Evolutionary conservation across 345 rosid species (phyloP).

Genomic region (Gossypium turneri): DNA sequence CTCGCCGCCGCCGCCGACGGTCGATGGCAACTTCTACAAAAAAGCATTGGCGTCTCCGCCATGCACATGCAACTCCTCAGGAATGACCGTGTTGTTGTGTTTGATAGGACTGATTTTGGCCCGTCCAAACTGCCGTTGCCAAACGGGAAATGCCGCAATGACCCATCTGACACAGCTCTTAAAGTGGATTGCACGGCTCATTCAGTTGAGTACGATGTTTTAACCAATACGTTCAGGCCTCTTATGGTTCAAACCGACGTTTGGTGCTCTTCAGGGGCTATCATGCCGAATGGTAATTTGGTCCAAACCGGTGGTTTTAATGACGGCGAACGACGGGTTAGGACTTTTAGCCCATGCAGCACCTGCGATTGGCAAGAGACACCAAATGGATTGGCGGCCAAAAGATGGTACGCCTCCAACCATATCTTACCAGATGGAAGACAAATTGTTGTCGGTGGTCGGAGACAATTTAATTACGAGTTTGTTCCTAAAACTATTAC

Average conservation of each 20-base stretch:
- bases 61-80: slow-evolving; percentile 89
- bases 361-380: slow-evolving; percentile 66
- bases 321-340: slow-evolving; percentile 44
- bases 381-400: slow-evolving; percentile 37
- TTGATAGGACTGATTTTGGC: slow-evolving; percentile 77
- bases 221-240: slow-evolving; percentile 44
- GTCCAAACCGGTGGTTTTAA: slow-evolving; percentile 67
- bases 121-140: slow-evolving; percentile 60
- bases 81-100: slow-evolving; percentile 75
- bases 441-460: slow-evolving; percentile 73
- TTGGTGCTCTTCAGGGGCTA: slow-evolving; percentile 87
- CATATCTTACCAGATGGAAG: slow-evolving; percentile 67
- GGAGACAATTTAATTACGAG: slow-evolving; percentile 60
- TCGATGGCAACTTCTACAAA: slow-evolving; percentile 52
- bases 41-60: slow-evolving; percentile 63
- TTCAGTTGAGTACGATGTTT: slow-evolving; percentile 62
- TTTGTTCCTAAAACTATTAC: slow-evolving; percentile 49
- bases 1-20: slow-evolving; percentile 45
- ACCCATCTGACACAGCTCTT: slow-evolving; percentile 37
- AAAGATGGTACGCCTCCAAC: slow-evolving; percentile 75
- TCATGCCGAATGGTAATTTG: slow-evolving; percentile 48
- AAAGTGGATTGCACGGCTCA: slow-evolving; percentile 79
- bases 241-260: slow-evolving; percentile 63
- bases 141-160: slow-evolving; percentile 49
- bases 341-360: slow-evolving; percentile 49